Evolutionary conservation across 1,139 yeast species (phyloP).

Genomic region (Yamadazyma buinensis): DNA sequence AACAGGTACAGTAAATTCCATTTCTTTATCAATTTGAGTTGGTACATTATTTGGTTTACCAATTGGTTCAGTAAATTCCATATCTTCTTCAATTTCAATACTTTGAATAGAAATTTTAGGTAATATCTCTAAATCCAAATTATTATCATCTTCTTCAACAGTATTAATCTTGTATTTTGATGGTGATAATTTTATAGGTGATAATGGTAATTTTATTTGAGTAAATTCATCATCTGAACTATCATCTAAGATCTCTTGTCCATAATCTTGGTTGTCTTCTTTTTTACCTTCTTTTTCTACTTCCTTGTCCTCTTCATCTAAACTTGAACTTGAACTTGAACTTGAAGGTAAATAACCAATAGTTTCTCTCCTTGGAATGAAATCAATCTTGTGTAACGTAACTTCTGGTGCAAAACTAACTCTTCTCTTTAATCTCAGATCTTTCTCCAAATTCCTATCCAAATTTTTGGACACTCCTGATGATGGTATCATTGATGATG

Average conservation of each 20-base stretch:
- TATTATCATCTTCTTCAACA: constrained; percentile 1
- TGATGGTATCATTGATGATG: too few relatives aligned
- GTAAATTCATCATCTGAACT: constrained; percentile 18
- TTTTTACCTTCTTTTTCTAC: too few relatives aligned
- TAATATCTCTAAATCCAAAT: not conserved
- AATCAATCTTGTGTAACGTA: constrained; percentile 61
- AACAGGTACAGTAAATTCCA: constrained; percentile 11
- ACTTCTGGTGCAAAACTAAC: constrained; percentile 79
- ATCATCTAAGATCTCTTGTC: constrained; percentile 15
- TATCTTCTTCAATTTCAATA: constrained; percentile 8
- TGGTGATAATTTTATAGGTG: not conserved
- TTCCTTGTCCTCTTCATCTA: not conserved
- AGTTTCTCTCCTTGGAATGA: constrained; percentile 30
- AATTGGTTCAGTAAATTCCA: constrained; percentile 11
- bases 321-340: not conserved
- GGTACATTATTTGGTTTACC: too few relatives aligned
- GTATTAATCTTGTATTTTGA: constrained; percentile 1
- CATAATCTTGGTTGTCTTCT: constrained; percentile 11
- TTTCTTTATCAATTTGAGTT: constrained; percentile 8
- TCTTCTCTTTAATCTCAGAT: constrained; percentile 29
- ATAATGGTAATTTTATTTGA: constrained; percentile 5
- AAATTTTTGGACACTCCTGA: too few relatives aligned
- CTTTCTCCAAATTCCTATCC: constrained; percentile 1
- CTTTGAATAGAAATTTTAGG: constrained; percentile 4
- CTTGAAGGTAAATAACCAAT: constrained; percentile 10